Base-by-base conservation (phyloP, 1,284 basidiomycete genomes). In the Boletellus deceptivus region DNA sequence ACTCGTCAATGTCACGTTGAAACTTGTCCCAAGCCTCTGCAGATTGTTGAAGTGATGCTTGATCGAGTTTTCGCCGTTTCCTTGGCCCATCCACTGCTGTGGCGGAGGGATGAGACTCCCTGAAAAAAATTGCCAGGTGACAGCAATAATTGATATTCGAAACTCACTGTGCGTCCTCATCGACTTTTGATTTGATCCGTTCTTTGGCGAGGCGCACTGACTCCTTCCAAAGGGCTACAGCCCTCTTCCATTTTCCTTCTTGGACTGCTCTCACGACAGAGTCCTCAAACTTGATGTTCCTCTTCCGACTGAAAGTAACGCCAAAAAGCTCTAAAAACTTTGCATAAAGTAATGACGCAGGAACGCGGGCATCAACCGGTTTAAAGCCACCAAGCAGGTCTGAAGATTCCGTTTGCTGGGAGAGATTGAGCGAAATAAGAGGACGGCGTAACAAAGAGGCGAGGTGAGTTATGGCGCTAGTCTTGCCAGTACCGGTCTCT, bases 401-500 rank as follows among this genome's bases (percentile, higher is more conserved):
- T 4, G 91, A 87, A 4, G 93, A 90, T 69, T 99, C 97, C 1
- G 95, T 98, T 72, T 99, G 97, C 63, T 97, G 95, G 2, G 93
- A 97, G 63, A 99, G 70, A 65, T 99, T 99, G 56, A 99, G 80
- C 0, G 93, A 93, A 38, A 93, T 80, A 38, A 99, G 78, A 0
- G 87, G 84, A 34, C 84, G 83, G 16, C 81, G 81, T 27, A 97
- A 78, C n/a, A 91, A 71, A 4, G 84, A 78, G 17, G 97, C 91
- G 20, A 99, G 79, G 59, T 97, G 86, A 20, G 94, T 92, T 17
- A 99, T 83, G 3, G 87, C 81, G 40, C 94, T 97, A 2, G 97
- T 99, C 72, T 99, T 99, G 34, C 97, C 97, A 1, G 97, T 99
- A 38, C 97, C 97, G 0, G 97, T 99, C 75, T 99, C 97, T 49